Percentiles rank a stretch among this genome's conserved stretches.
Conservation (phyloP, 352 stramenopile genomes). For the Phytopythium helicoides region DNA sequence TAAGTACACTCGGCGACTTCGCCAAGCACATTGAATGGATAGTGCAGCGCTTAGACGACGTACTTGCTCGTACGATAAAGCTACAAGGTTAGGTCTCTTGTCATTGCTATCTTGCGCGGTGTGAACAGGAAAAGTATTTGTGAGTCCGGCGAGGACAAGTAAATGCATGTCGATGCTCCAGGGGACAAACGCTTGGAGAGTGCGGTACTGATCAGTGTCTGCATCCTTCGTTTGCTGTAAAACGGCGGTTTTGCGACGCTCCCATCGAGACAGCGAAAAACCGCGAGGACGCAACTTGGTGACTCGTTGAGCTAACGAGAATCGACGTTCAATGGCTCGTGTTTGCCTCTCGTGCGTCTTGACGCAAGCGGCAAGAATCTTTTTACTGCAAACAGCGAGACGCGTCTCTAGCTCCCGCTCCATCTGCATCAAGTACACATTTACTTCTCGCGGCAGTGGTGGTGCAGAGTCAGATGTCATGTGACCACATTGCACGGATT, state of each 20-base stretch:
- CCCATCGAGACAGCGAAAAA: slow-evolving; percentile 34
- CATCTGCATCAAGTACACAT: slow-evolving; percentile 51
- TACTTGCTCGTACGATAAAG: slow-evolving; percentile 51
- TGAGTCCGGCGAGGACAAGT: slow-evolving; percentile 49
- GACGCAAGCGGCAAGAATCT: slow-evolving; percentile 51
- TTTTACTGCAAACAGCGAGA: slow-evolving; percentile 60
- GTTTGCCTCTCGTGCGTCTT: slow-evolving; percentile 32
- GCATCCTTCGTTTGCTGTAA: slow-evolving; percentile 3
- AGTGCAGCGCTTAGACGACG: slow-evolving; percentile 41
- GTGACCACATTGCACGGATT: too few relatives aligned
- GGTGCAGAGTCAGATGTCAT: too few relatives aligned
- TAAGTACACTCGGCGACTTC: slow-evolving; percentile 29
- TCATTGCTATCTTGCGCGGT: too few relatives aligned
- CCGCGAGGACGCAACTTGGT: slow-evolving; percentile 40
- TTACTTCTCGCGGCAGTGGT: slow-evolving; percentile 36
- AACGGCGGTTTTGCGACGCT: slow-evolving; percentile 31
- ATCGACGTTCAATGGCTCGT: slow-evolving; percentile 1
- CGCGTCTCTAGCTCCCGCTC: slow-evolving; percentile 41
- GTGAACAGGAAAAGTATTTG: too few relatives aligned
- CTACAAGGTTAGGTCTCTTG: slow-evolving; percentile 25
- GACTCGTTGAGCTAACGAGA: slow-evolving; percentile 25
- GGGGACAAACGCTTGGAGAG: slow-evolving; percentile 64
- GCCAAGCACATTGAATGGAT: slow-evolving; percentile 59
- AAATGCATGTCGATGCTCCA: slow-evolving; percentile 82
- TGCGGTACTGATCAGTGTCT: slow-evolving; percentile 21